Conservation (phyloP, 257 asterid genomes). For the Mitragyna speciosa region DNA sequence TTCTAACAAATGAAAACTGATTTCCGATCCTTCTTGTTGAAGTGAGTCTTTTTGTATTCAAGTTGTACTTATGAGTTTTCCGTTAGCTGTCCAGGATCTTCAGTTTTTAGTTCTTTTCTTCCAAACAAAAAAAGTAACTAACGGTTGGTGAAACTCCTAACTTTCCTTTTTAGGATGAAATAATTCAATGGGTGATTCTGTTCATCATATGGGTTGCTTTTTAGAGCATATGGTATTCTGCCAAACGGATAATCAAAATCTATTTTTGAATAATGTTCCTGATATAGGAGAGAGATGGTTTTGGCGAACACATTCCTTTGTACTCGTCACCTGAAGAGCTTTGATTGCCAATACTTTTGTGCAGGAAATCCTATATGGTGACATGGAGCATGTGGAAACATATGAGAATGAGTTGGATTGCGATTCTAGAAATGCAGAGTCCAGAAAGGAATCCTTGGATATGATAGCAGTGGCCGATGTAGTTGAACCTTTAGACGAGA, state of each 20-base stretch:
- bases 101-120: too few relatives aligned
- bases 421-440: slow-evolving; percentile 52
- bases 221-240: too few relatives aligned
- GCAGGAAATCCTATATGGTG: slow-evolving; percentile 68
- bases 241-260: too few relatives aligned
- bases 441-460: slow-evolving; percentile 54
- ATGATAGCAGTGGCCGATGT: slow-evolving; percentile 47
- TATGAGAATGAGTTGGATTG: slow-evolving; percentile 61
- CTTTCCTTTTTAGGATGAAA: too few relatives aligned
- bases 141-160: too few relatives aligned
- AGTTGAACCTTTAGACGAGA: slow-evolving; percentile 50
- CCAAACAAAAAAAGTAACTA: too few relatives aligned
- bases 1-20: not conserved
- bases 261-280: too few relatives aligned
- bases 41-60: not conserved
- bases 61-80: not conserved
- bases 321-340: not conserved
- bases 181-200: too few relatives aligned
- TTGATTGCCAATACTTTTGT: slow-evolving; percentile 2
- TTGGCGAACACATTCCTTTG: not conserved
- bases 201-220: too few relatives aligned
- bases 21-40: not conserved
- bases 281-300: too few relatives aligned
- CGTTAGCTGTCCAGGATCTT: too few relatives aligned
- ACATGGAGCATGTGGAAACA: slow-evolving; percentile 63